Percentiles rank a stretch among this genome's conserved stretches.
Conservation (phyloP, 176 grass and related monocot genomes). For the Rhynchospora tenuis region DNA sequence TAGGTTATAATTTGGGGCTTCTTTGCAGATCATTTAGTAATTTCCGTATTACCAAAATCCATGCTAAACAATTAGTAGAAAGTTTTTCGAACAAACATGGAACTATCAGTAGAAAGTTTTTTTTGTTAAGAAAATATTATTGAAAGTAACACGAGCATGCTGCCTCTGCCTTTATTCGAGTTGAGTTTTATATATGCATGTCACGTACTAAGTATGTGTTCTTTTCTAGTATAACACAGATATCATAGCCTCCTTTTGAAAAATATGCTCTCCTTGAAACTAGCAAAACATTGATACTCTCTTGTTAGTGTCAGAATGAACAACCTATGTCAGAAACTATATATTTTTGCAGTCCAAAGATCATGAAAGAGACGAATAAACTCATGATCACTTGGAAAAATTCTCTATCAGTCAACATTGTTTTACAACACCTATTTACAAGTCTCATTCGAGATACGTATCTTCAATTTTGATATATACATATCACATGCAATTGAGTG, state of each 20-base stretch:
- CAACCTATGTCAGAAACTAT: not conserved
- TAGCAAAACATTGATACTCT: not conserved
- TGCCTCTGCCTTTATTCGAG: not conserved
- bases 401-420: not conserved
- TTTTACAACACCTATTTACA: not conserved
- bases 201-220: not conserved
- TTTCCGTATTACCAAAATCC: not conserved
- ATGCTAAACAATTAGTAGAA: not conserved
- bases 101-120: not conserved
- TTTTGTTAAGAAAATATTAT: not conserved
- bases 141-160: not conserved
- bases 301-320: not conserved
- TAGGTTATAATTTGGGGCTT: not conserved
- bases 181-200: not conserved
- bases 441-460: not conserved
- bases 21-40: not conserved
- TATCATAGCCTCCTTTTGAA: not conserved
- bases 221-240: not conserved
- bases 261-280: not conserved
- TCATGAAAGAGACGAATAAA: not conserved
- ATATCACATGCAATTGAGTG: not conserved
- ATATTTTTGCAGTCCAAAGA: not conserved
- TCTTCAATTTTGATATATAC: not conserved
- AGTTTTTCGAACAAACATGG: too few species aligned
- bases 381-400: not conserved